Base-by-base conservation (phyloP, 2,329 filamentous ascomycete species). In the Elsinoe ampelina region DNA sequence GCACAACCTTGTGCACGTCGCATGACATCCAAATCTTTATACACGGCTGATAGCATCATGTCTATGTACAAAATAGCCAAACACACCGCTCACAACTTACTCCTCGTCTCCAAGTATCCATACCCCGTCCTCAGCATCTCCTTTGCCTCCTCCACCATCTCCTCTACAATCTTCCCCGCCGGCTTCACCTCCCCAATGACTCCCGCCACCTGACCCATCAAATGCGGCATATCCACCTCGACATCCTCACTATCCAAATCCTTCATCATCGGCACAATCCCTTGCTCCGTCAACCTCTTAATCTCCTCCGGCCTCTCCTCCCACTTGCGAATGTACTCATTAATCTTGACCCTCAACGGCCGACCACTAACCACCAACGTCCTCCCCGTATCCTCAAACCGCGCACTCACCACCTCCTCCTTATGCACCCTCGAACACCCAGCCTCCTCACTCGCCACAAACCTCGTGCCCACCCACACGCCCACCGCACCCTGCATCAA, bases 171-270 rank as follows among this genome's bases (percentile, higher is more conserved):
- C 61, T 85, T 80, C 47, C 76, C 80, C 0, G 92, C 92, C 0
- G 91, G 89, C 75, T 93, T 83, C 59, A 96, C 81, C 62, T 85
- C 82, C 34, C 75, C 71, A 58, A 96, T 87, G 1, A 84, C 79
- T 1, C 87, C 91, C 0, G 89, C 87, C 7, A 96, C 91, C 74
- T 95, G 89, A 1, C 92, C 92, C 92, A 96, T 96, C 66, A 96
- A 69, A 71, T 92, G 90, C 11, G 92, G 92, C 57, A 87, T 76
- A 66, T 96, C 92, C 11, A 95, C 75, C 39, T 95, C 89, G 12
- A 58, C 58, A 57, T 84, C 85, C 1, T 86, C 87, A 56, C 89
- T 79, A 51, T 95, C 88, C 65, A 95, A 76, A 67, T 97, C 92
- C 67, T 88, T 78, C 72, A 86, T 82, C 61, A 96, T 76, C 1